Base-by-base conservation (phyloP, 306 rosid genomes). In the Cicer cuneatum region DNA sequence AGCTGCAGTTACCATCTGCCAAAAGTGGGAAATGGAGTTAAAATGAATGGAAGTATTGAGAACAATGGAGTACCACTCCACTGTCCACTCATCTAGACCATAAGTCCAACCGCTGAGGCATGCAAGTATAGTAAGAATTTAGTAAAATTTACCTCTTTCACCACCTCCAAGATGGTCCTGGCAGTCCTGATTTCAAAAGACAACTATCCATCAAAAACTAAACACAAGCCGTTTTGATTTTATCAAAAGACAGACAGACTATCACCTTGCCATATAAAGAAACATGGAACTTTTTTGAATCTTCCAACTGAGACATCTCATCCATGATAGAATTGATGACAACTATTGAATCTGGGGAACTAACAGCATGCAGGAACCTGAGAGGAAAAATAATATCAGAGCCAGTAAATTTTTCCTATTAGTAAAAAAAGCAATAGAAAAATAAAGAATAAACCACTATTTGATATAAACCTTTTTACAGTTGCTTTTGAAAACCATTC, bases 241-340 rank as follows among this genome's bases (percentile, higher is more conserved):
- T 59, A 51, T 42, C 58, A 46, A 82, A 18, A 67, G 81, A 77
- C 69, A 67, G 81, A 75, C 69, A 70, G 19, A 56, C 58, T 62
- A 84, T 79, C 82, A 94, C 98, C 98, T 91, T 84, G 69, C 85
- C 95, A 65, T 94, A 87, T 76, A 94, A 85, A 79, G 95, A 88
- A 82, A 85, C 80, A 82, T 91, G 98, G 78, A 94, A 91, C 39
- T 76, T 90, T 81, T 73, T 94, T 43, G 97, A 80, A 62, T 91
- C 97, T 85, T 91, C 95, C 86, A 94, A 86, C 60, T 85, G 96
- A 77, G 85, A 82, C 92, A 94, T 94, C 87, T 94, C 98, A 59
- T 85, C 90, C 77, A 87, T 69, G 66, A 86, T 72, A 78, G 83
- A 75, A 77, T 84, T 75, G 61, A 71, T 76, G 54, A 39, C 62